phyloP scores from a whole-genome alignment of 164 flowering plant genomes.

The Magnolia kwangsiensis region DNA sequence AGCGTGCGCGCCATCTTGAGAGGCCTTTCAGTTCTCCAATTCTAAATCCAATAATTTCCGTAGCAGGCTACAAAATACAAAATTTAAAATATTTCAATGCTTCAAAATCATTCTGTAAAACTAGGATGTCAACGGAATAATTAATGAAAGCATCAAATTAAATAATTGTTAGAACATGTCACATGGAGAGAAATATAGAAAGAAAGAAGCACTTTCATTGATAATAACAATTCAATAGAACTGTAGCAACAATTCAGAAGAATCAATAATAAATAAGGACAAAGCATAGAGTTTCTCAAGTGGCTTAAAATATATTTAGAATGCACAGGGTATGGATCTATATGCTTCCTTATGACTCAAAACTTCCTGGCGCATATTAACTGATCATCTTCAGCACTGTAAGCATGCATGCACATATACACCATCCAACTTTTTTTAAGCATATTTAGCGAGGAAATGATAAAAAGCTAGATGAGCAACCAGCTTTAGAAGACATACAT shows the following conservation, averaged over 20 bases:
- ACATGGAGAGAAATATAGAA: background rate
- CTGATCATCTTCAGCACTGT: too few relatives aligned
- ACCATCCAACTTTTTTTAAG: background rate
- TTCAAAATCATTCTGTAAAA: background rate
- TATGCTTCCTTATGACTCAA: too few relatives aligned
- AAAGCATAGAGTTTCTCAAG: background rate
- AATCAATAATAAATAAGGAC: background rate
- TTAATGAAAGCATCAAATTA: slow-evolving; percentile 1
- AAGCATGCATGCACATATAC: background rate
- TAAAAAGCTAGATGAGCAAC: background rate
- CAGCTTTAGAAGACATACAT: background rate
- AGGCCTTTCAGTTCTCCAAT: slow-evolving; percentile 93
- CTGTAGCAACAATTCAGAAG: background rate
- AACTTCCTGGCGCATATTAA: too few relatives aligned
- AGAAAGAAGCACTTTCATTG: background rate
- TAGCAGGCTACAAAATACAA: slow-evolving; percentile 70
- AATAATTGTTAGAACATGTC: background rate
- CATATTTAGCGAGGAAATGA: background rate
- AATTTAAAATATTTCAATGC: slow-evolving; percentile 8
- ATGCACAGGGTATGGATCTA: too few relatives aligned
- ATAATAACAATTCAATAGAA: background rate
- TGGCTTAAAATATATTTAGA: too few relatives aligned
- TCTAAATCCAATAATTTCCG: slow-evolving; percentile 86
- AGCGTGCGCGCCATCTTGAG: slow-evolving; percentile 92
- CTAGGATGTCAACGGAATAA: background rate